Conservation (phyloP, 768 basidiomycete genomes). For the Flagelloscypha sp. region DNA sequence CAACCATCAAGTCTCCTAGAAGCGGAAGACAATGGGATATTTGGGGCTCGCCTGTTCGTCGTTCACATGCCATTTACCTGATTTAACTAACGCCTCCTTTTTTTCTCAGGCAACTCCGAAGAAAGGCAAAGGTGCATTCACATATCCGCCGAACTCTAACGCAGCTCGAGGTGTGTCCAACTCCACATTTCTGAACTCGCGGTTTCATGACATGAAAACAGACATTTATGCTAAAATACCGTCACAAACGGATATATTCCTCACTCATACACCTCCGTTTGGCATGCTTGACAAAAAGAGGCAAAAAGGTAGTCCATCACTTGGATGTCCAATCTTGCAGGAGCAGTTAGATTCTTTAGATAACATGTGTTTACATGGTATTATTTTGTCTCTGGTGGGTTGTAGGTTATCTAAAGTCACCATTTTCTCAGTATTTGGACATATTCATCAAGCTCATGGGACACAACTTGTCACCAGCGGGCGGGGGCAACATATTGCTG, state of each 20-base stretch:
- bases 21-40: constrained; percentile 41
- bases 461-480: constrained; percentile 14
- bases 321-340: constrained; percentile 40
- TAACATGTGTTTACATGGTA: no score
- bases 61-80: background rate
- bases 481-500: constrained; percentile 25
- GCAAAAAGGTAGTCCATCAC: constrained; percentile 32
- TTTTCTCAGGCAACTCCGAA: constrained; percentile 31
- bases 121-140: constrained; percentile 40
- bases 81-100: background rate
- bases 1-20: constrained; percentile 19
- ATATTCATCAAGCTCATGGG: constrained; percentile 52
- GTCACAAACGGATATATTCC: constrained; percentile 40
- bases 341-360: constrained; percentile 21
- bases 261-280: constrained; percentile 53
- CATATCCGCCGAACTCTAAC: constrained; percentile 29
- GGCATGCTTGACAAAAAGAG: constrained; percentile 35
- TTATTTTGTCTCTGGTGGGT: no score
- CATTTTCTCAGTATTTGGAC: constrained; percentile 62
- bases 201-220: no score
- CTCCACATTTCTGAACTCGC: no score
- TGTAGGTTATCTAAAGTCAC: constrained; percentile 45
- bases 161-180: constrained; percentile 36
- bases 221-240: constrained; percentile 37
- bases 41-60: constrained; percentile 51